A percentile compares a stretch with the other conserved stretches of the same genome.
Evolutionary conservation across 441 rosid species (phyloP).

Genomic region (Adansonia grandidieri): DNA sequence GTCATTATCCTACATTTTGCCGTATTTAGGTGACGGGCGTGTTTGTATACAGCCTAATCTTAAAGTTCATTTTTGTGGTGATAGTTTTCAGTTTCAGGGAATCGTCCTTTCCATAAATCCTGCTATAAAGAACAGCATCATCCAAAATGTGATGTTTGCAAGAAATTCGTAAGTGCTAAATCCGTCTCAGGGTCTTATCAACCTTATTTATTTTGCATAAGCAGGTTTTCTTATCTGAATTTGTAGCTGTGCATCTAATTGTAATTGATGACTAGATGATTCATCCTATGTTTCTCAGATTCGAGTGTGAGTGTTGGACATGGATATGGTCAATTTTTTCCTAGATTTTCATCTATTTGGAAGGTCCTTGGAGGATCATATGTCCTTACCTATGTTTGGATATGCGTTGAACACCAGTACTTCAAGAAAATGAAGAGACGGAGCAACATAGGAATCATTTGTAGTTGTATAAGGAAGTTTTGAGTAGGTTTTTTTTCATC

Average conservation of each 20-base stretch:
- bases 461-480: neutral
- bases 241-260: neutral
- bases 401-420: too few species aligned
- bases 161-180: constrained; percentile 65
- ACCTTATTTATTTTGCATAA: neutral
- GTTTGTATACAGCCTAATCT: constrained; percentile 26
- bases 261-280: neutral
- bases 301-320: too few species aligned
- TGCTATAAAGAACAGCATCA: constrained; percentile 86
- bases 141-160: constrained; percentile 93
- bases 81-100: constrained; percentile 84
- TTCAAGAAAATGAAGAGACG: too few species aligned
- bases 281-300: neutral
- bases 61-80: constrained; percentile 25
- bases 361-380: too few species aligned
- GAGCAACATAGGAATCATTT: neutral
- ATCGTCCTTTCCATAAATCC: constrained; percentile 79
- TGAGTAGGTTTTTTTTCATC: constrained; percentile 4
- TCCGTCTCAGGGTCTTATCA: neutral
- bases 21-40: neutral
- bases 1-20: neutral
- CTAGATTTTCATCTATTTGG: too few species aligned
- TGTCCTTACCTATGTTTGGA: too few species aligned
- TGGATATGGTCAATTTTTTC: too few species aligned
- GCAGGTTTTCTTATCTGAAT: neutral